These are phyloP conservation scores for Diutina ranongensis DNA, from an alignment of 1,139 yeast species.

Conservation along the genomic window DNA sequence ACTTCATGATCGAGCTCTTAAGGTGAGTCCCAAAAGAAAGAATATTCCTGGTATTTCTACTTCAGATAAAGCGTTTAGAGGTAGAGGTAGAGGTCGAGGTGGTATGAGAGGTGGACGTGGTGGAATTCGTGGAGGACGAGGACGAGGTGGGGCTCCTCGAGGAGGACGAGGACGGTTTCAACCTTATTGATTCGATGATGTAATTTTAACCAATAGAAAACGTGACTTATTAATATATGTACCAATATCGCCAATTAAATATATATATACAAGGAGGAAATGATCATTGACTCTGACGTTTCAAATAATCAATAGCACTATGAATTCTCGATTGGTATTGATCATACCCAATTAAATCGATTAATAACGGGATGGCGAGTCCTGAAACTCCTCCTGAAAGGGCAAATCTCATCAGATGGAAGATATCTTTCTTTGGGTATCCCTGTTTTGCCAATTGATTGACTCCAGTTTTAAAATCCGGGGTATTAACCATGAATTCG, in stretches of 20 bases:
- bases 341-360: constrained; percentile 43
- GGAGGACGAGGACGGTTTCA: constrained; percentile 17
- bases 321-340: constrained; percentile 29
- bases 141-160: constrained; percentile 10
- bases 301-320: neutral
- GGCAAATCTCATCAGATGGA: constrained; percentile 55
- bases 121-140: constrained; percentile 12
- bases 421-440: constrained; percentile 36
- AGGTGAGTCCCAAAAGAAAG: constrained; percentile 68
- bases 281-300: no score
- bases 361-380: constrained; percentile 47
- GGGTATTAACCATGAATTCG: neutral
- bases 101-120: constrained; percentile 10
- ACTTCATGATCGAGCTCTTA: constrained; percentile 59
- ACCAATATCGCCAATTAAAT: no score
- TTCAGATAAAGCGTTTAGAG: constrained; percentile 13
- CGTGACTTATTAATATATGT: no score
- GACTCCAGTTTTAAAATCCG: constrained; percentile 7
- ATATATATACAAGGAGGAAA: no score
- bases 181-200: constrained; percentile 11
- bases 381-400: constrained; percentile 70
- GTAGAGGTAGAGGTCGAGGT: constrained; percentile 12
- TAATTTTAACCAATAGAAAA: no score
- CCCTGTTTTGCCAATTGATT: constrained; percentile 8
- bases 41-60: constrained; percentile 56